A percentile compares a stretch with the other conserved stretches of the same genome.
These are phyloP conservation scores for Boletus fagicola DNA, from an alignment of 768 basidiomycete genomes.

Conservation along the genomic window DNA sequence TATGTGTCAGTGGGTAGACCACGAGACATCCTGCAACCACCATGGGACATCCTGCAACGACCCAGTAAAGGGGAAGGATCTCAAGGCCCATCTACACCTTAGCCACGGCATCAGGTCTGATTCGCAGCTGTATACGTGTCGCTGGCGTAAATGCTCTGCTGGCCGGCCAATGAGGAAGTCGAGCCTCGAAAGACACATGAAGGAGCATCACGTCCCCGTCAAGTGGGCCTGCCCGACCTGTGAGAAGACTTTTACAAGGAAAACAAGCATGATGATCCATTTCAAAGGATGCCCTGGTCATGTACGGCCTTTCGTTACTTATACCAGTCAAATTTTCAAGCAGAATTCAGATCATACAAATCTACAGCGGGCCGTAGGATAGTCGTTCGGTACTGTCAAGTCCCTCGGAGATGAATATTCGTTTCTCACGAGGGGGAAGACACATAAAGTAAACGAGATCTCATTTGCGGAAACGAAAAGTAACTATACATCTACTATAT, in stretches of 20 bases:
- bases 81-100: neutral
- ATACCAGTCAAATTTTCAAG: neutral
- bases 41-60: neutral
- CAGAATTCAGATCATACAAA: neutral
- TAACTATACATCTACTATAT: too few relatives aligned
- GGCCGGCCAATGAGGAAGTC: neutral
- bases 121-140: neutral
- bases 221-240: constrained; percentile 6
- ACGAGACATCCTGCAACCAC: neutral
- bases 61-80: neutral
- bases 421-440: neutral
- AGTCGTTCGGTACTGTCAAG: neutral
- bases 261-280: neutral
- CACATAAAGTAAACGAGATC: too few relatives aligned
- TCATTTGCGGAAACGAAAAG: too few relatives aligned
- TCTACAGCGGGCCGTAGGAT: neutral
- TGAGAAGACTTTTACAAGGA: constrained; percentile 3
- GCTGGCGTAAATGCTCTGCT: neutral
- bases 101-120: neutral
- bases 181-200: constrained; percentile 5
- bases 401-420: neutral
- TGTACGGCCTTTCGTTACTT: neutral
- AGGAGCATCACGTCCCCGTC: neutral
- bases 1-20: constrained; percentile 2
- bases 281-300: neutral